A percentile compares a stretch with the other conserved stretches of the same genome.
Evolutionary conservation across 257 asterid species (phyloP).

Genomic region (Pogostemon cablin): DNA sequence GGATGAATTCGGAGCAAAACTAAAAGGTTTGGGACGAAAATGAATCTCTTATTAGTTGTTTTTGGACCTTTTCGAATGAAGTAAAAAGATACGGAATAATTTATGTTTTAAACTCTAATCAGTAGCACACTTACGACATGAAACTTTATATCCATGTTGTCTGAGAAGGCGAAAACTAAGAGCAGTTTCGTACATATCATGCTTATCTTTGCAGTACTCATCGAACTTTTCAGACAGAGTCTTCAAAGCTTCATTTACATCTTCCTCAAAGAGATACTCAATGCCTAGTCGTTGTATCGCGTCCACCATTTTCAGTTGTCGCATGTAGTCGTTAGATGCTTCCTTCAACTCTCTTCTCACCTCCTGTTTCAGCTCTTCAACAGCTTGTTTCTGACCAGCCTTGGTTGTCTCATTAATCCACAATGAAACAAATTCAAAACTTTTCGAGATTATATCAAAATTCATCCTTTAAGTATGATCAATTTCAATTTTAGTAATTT

Average conservation of each 20-base stretch:
- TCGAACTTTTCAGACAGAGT: conserved; percentile 17
- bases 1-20: too few species aligned
- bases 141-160: conserved; percentile 33
- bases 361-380: conserved; percentile 31
- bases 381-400: conserved; percentile 17
- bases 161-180: conserved; percentile 37
- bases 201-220: conserved; percentile 21
- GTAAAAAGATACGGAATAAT: too few species aligned
- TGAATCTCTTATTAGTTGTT: too few species aligned
- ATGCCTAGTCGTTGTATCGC: conserved; percentile 42
- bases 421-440: too few species aligned
- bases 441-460: too few species aligned
- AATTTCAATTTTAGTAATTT: too few species aligned
- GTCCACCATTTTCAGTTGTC: conserved; percentile 29
- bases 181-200: conserved; percentile 26
- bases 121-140: too few species aligned
- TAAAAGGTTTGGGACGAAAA: too few species aligned
- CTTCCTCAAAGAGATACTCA: conserved; percentile 35
- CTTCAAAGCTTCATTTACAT: conserved; percentile 28
- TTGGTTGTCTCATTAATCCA: neutral
- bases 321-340: conserved; percentile 7
- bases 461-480: too few species aligned
- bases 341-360: conserved; percentile 28
- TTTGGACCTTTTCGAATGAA: too few species aligned
- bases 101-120: too few species aligned